These are phyloP conservation scores for Tetrastigma voinierianum DNA, from an alignment of 164 flowering plant genomes.

Conservation along the genomic window DNA sequence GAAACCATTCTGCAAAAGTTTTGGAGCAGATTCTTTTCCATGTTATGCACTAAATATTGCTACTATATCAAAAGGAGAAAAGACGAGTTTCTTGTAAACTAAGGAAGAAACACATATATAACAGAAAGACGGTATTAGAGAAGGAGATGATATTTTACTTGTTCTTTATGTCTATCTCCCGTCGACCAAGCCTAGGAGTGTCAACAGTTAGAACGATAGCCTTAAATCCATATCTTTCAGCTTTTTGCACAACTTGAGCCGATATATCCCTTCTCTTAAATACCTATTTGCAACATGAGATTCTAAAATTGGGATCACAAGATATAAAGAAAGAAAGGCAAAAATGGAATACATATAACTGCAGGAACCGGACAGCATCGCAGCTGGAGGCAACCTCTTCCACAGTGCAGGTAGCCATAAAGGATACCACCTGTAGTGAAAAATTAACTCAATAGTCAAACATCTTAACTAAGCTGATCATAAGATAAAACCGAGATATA, in stretches of 20 bases:
- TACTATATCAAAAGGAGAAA: background rate
- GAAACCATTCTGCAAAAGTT: constrained; percentile 59
- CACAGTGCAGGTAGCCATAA: constrained; percentile 48
- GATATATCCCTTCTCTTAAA: constrained; percentile 66
- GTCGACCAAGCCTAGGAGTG: constrained; percentile 71
- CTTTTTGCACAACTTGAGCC: constrained; percentile 65
- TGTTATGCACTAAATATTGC: too few relatives aligned
- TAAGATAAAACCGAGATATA: background rate
- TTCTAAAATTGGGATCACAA: background rate
- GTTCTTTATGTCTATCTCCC: constrained; percentile 81
- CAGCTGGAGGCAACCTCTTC: constrained; percentile 92
- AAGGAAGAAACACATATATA: background rate
- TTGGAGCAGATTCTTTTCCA: too few relatives aligned
- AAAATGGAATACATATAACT: constrained; percentile 59
- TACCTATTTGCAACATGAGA: constrained; percentile 36
- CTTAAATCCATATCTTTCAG: constrained; percentile 79
- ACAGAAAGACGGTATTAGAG: background rate
- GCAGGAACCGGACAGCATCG: constrained; percentile 69
- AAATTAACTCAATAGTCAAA: background rate
- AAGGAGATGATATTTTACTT: constrained; percentile 30
- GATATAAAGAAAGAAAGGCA: background rate
- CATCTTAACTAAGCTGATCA: background rate
- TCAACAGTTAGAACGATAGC: constrained; percentile 80
- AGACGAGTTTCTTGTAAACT: background rate
- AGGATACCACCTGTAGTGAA: constrained; percentile 57